phyloP scores from a whole-genome alignment of 192 early-diverging fungal species.

The Tieghemiomyces parasiticus region DNA sequence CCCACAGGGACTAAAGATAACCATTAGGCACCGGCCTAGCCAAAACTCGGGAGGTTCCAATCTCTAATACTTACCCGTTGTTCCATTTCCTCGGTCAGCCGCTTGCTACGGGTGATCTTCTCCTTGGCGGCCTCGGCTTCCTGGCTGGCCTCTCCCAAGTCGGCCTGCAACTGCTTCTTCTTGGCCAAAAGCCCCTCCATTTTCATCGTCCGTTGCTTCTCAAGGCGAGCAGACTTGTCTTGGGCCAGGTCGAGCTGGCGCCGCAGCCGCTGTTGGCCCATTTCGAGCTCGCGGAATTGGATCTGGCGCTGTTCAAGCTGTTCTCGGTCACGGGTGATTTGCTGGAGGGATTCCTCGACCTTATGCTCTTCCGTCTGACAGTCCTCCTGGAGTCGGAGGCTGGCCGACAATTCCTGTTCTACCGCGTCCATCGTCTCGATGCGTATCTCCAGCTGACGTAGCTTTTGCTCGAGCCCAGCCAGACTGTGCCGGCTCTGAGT shows the following conservation, averaged over 20 bases:
- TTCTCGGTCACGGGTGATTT: constrained; percentile 22
- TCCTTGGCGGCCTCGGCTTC: constrained; percentile 17
- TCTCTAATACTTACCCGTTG: constrained; percentile 25
- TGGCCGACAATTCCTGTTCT: constrained; percentile 33
- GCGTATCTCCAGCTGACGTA: constrained; percentile 33
- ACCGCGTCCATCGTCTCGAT: constrained; percentile 40
- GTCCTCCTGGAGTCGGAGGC: constrained; percentile 46
- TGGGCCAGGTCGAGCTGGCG: constrained; percentile 24
- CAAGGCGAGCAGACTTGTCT: constrained; percentile 31
- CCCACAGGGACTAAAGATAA: background rate
- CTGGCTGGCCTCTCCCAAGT: constrained; percentile 12
- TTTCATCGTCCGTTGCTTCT: constrained; percentile 25
- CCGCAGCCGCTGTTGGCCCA: constrained; percentile 23
- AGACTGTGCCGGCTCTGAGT: constrained; percentile 27
- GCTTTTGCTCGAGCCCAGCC: constrained; percentile 27
- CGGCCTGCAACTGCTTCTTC: constrained; percentile 21
- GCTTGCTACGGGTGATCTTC: constrained; percentile 22
- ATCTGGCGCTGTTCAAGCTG: constrained; percentile 17
- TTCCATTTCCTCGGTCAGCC: constrained; percentile 18
- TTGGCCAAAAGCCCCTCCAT: constrained; percentile 18
- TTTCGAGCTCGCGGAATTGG: background rate
- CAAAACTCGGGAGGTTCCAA: background rate
- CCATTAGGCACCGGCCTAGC: background rate
- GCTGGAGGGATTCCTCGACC: constrained; percentile 25
- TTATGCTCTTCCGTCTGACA: constrained; percentile 35